Evolutionary conservation across 495 filamentous ascomycete species (phyloP).

Genomic region (Ramalina intermedia): DNA sequence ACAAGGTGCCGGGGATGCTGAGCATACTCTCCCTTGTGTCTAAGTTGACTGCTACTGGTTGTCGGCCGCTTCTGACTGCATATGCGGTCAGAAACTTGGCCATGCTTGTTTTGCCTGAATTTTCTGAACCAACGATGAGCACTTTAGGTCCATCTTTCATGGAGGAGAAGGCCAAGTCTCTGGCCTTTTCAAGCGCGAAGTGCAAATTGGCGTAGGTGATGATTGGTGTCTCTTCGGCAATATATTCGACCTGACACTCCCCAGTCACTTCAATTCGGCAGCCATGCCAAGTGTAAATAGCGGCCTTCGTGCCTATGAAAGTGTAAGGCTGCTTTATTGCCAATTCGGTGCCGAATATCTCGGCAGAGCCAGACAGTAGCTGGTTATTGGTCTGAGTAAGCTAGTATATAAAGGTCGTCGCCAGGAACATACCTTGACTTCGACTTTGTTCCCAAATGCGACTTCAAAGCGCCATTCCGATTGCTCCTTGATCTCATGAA

Average conservation of each 20-base stretch:
- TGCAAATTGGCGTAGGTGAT: slow-evolving; percentile 73
- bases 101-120: slow-evolving; percentile 75
- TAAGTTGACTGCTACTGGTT: slow-evolving; percentile 73
- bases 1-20: slow-evolving; percentile 69
- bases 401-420: neutral
- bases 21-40: slow-evolving; percentile 80
- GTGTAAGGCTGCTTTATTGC: slow-evolving; percentile 65
- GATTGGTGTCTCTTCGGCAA: slow-evolving; percentile 76
- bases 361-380: slow-evolving; percentile 70
- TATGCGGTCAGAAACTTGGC: slow-evolving; percentile 70
- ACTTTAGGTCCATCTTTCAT: slow-evolving; percentile 61
- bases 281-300: slow-evolving; percentile 84
- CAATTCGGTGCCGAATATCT: slow-evolving; percentile 93
- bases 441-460: slow-evolving; percentile 45
- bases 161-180: slow-evolving; percentile 34
- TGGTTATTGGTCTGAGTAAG: slow-evolving; percentile 18
- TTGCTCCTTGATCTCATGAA: slow-evolving; percentile 29
- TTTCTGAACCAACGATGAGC: slow-evolving; percentile 66
- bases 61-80: slow-evolving; percentile 58
- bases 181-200: slow-evolving; percentile 59
- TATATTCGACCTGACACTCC: slow-evolving; percentile 54
- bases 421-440: slow-evolving; percentile 38
- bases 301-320: slow-evolving; percentile 70
- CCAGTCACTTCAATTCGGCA: slow-evolving; percentile 64
- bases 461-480: slow-evolving; percentile 91